phyloP scores from a whole-genome alignment of 805 yeast species.

The Wickerhamomyces rabaulensis region DNA sequence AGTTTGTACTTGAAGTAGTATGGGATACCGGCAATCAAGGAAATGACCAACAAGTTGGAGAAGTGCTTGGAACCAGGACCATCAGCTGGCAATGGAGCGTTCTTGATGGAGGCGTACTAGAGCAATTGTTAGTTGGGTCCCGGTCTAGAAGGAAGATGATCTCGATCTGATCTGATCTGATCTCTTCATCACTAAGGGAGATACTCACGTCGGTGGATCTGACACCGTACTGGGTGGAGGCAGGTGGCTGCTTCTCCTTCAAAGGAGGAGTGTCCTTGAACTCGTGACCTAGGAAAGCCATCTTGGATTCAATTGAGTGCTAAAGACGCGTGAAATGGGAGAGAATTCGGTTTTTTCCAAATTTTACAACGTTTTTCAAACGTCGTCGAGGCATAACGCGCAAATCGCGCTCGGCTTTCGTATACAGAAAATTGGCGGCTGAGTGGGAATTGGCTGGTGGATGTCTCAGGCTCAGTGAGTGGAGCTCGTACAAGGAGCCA shows the following conservation, averaged over 20 bases:
- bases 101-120: constrained; percentile 66
- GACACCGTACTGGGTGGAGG: constrained; percentile 43
- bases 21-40: constrained; percentile 53
- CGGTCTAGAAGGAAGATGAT: neutral
- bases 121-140: constrained; percentile 2
- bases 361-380: too few relatives aligned
- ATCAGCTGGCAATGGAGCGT: constrained; percentile 87
- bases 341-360: neutral
- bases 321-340: neutral
- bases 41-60: constrained; percentile 50
- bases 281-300: constrained; percentile 32
- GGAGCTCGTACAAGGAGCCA: too few relatives aligned
- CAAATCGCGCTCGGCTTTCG: too few relatives aligned
- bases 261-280: constrained; percentile 60
- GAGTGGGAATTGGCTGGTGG: too few relatives aligned
- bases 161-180: neutral
- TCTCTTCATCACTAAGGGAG: constrained; percentile 12
- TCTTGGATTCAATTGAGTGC: neutral
- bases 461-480: too few relatives aligned
- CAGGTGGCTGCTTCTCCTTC: constrained; percentile 33
- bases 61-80: constrained; percentile 83
- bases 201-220: constrained; percentile 17
- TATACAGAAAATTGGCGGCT: too few relatives aligned
- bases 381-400: too few relatives aligned
- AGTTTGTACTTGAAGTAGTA: constrained; percentile 55